Evolutionary conservation across 768 basidiomycete genomes (phyloP).

Genomic region (Suillus americanus): DNA sequence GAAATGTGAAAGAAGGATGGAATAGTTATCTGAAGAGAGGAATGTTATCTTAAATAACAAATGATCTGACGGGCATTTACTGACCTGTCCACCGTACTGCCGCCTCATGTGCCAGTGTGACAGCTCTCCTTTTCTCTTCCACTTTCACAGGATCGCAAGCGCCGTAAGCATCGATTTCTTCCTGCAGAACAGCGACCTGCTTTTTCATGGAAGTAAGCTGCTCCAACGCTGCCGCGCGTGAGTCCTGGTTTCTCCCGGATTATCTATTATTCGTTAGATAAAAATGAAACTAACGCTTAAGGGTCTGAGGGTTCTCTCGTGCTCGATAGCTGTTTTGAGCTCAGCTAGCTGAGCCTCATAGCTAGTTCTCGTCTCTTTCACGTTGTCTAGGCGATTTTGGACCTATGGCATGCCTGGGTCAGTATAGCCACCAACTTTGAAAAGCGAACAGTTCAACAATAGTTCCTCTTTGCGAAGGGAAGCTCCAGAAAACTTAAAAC

Average conservation of each 20-base stretch:
- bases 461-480: constrained; percentile 85
- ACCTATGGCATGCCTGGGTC: constrained; percentile 37
- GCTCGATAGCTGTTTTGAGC: constrained; percentile 43
- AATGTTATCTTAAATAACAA: not conserved
- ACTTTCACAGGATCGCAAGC: constrained; percentile 83
- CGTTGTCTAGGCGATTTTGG: constrained; percentile 52
- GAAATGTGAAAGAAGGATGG: constrained; percentile 63
- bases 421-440: not conserved
- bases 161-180: constrained; percentile 75
- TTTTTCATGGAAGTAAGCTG: constrained; percentile 48
- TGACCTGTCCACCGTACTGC: constrained; percentile 87
- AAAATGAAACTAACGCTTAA: constrained; percentile 47
- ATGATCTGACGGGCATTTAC: constrained; percentile 18
- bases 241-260: constrained; percentile 41
- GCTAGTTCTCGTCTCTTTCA: constrained; percentile 44
- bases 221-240: constrained; percentile 53
- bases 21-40: constrained; percentile 60
- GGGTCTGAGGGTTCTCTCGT: constrained; percentile 53
- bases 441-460: constrained; percentile 43
- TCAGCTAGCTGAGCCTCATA: constrained; percentile 51
- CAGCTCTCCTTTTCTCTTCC: constrained; percentile 72
- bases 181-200: constrained; percentile 50
- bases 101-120: constrained; percentile 79
- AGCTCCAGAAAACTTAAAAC: constrained; percentile 87
- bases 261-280: constrained; percentile 3